phyloP scores from a whole-genome alignment of 306 rosid genomes.

The Arachis stenosperma region DNA sequence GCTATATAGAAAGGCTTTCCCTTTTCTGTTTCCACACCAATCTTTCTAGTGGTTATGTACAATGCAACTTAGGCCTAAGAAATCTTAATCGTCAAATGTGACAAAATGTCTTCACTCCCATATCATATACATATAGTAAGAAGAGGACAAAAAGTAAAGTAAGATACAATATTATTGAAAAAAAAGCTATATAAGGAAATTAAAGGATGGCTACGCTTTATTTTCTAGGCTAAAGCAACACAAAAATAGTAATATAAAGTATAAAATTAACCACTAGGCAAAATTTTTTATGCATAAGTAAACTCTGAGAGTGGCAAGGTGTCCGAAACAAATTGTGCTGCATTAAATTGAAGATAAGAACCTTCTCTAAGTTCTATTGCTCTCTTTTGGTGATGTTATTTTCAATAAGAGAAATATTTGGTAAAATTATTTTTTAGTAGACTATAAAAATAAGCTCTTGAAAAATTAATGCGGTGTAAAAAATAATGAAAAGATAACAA shows the following conservation, averaged over 20 bases:
- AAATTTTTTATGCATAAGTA: slow-evolving; percentile 43
- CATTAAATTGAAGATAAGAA: slow-evolving; percentile 55
- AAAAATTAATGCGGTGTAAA: no score
- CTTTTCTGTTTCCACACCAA: slow-evolving; percentile 23
- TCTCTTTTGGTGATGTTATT: slow-evolving; percentile 31
- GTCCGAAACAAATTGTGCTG: slow-evolving; percentile 43
- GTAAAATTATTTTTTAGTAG: no score
- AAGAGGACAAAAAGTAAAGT: not conserved
- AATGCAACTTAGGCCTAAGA: slow-evolving; percentile 42
- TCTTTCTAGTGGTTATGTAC: slow-evolving; percentile 34
- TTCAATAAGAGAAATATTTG: no score
- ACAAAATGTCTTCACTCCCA: slow-evolving; percentile 39
- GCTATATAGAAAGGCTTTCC: slow-evolving; percentile 29
- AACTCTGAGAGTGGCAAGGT: slow-evolving; percentile 48
- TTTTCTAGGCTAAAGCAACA: slow-evolving; percentile 25
- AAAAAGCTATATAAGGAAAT: slow-evolving; percentile 40
- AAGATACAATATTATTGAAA: not conserved
- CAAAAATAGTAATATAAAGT: slow-evolving; percentile 42
- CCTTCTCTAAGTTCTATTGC: slow-evolving; percentile 47
- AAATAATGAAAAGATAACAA: no score
- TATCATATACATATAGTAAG: slow-evolving; percentile 30
- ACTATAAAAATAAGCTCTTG: no score
- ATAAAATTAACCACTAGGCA: slow-evolving; percentile 41
- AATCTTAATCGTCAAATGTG: slow-evolving; percentile 30
- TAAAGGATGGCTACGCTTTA: slow-evolving; percentile 42